These are phyloP conservation scores for Boeremia exigua DNA, from an alignment of 2,329 filamentous ascomycete genomes.

Conservation along the genomic window DNA sequence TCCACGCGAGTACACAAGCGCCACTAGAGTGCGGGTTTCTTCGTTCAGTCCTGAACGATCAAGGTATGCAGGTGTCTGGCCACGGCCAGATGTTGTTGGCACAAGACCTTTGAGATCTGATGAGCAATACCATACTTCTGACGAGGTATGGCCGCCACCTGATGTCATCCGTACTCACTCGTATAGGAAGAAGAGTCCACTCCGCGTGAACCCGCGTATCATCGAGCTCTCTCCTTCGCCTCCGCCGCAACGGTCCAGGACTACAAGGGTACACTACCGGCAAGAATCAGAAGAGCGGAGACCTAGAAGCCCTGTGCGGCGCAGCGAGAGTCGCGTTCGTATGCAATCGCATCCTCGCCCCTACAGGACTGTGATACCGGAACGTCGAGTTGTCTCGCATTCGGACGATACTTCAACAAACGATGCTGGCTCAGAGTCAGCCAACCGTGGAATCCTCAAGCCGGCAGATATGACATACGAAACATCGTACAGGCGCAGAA, in stretches of 20 bases:
- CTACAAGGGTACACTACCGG: slow-evolving; percentile 23
- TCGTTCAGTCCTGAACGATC: slow-evolving; percentile 31
- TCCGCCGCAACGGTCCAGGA: slow-evolving; percentile 22
- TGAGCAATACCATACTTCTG: slow-evolving; percentile 4
- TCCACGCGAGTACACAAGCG: slow-evolving; percentile 9
- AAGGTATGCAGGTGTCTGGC: slow-evolving; percentile 27
- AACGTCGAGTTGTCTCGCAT: slow-evolving; percentile 20
- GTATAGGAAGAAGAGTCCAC: slow-evolving; percentile 21
- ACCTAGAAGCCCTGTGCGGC: slow-evolving; percentile 14
- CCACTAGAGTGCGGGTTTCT: slow-evolving; percentile 22
- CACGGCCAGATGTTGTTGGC: slow-evolving; percentile 26
- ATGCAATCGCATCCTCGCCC: slow-evolving; percentile 35
- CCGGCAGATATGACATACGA: slow-evolving; percentile 23
- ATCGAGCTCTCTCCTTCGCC: slow-evolving; percentile 35
- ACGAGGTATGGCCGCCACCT: slow-evolving; percentile 34
- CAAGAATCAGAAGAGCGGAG: slow-evolving; percentile 24
- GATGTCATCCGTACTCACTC: slow-evolving; percentile 33
- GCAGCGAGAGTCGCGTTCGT: slow-evolving; percentile 26
- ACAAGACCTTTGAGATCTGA: slow-evolving; percentile 4
- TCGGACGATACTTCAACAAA: slow-evolving; percentile 29
- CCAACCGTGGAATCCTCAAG: slow-evolving; percentile 36
- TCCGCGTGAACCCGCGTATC: slow-evolving; percentile 24
- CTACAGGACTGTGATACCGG: slow-evolving; percentile 29
- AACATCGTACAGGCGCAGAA: slow-evolving; percentile 23
- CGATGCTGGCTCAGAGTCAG: slow-evolving; percentile 21